Base-by-base conservation (phyloP, 2,329 filamentous ascomycete species). In the Fusarium ramigenum region DNA sequence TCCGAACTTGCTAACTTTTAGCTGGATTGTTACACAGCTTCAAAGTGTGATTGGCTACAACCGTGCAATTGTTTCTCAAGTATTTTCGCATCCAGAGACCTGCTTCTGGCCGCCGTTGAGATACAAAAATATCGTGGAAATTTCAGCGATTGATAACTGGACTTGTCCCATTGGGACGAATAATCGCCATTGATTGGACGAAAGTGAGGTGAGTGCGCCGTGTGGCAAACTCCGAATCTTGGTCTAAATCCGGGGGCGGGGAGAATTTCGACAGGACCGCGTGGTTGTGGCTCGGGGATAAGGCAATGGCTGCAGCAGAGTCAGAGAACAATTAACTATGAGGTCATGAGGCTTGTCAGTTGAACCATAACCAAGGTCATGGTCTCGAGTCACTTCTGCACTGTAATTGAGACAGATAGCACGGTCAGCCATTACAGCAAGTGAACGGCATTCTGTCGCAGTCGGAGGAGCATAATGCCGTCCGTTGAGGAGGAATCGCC, bases 181-280 rank as follows among this genome's bases (percentile, higher is more conserved):
- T 25, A 46, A 36, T 36, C 28, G 19, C 28, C 16, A 19, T 34
- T 74, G 70, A 76, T 77, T 77, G 70, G 75, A 28, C 50, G 40
- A 36, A 34, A 30, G 14, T 21, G 43, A 60, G 28, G 40, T 59
- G 56, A 50, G 66, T 66, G 43, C 54, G 65, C 61, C 52, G 60
- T 32, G 60, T 66, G 59, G 46, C 61, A 69, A 77, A 77, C 43
- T 75, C 75, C 69, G 75, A 76, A 43, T 49, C 52, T 54, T 61
- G 34, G 59, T 69, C 65, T 77, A 78, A 77, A 69, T 75, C 72
- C 72, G 74, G 74, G 50, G 66, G 75, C 64, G 73, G 71, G 66
- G 72, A 56, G 28, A 58, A 32, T 8, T 50, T 59, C 42, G 9
- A 50, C 42, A 50, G 42, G 9, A 36, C 39, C 59, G 40, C 30